Conservation (phyloP, 495 filamentous ascomycete species). For the Penicillium angulare region DNA sequence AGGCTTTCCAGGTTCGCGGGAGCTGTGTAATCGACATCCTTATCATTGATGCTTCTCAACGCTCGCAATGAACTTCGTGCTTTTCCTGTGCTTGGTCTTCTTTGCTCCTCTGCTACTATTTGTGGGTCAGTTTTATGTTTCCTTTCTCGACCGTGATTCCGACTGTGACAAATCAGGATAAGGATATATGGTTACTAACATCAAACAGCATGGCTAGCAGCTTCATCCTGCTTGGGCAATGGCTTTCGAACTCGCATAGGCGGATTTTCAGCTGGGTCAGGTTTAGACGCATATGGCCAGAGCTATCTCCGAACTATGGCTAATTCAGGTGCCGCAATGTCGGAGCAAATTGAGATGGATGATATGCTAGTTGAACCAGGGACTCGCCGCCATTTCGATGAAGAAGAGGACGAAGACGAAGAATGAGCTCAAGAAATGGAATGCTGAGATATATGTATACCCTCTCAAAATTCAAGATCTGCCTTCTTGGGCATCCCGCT, state of each 20-base stretch:
- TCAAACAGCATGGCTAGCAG: conserved; percentile 49
- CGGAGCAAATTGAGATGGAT: conserved; percentile 63
- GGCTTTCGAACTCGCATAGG: conserved; percentile 46
- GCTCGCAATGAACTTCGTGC: conserved; percentile 47
- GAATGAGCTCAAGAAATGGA: conserved; percentile 14
- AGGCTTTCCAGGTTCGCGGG: too few species aligned
- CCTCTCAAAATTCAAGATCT: conserved; percentile 69
- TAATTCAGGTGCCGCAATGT: conserved; percentile 52
- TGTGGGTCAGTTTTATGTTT: conserved; percentile 35
- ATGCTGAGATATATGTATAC: neutral
- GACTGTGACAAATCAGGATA: neutral
- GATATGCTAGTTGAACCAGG: conserved; percentile 53
- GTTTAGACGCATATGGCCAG: conserved; percentile 48
- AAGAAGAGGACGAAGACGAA: conserved; percentile 37
- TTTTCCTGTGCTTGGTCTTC: conserved; percentile 51
- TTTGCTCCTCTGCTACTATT: conserved; percentile 47
- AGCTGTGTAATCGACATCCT: too few species aligned
- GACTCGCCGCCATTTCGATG: conserved; percentile 27
- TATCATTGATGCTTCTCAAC: too few species aligned
- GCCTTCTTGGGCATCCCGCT: conserved; percentile 57
- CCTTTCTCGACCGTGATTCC: neutral
- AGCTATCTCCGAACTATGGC: conserved; percentile 56
- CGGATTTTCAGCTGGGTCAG: conserved; percentile 32
- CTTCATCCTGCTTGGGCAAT: conserved; percentile 60
- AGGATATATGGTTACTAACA: conserved; percentile 19